Base-by-base conservation (phyloP, 352 stramenopile genomes). In the Globisporangium uncinulatum region DNA sequence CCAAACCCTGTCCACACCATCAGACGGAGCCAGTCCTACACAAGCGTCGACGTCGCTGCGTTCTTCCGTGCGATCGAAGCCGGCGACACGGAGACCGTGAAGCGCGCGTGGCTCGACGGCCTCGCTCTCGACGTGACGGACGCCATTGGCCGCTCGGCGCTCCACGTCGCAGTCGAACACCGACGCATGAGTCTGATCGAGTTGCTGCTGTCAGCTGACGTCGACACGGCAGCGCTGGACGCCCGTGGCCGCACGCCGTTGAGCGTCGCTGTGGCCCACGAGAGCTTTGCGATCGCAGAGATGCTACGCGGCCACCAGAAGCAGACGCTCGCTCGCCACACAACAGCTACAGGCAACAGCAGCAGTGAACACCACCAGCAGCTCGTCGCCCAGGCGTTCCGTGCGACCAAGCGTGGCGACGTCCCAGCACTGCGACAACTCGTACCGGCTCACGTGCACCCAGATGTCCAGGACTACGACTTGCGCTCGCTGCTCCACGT, bases 131-230 rank as follows among this genome's bases (percentile, higher is more conserved):
- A 93, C 58, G 65, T 74, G 14, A 67, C 69, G 5, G 80, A 93
- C 63, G 61, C 65, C 0, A 21, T 54, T 0, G 79, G 83, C 21
- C 71, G 79, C 6, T 88, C 83, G 9, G 83, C 83, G 51, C 69
- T 93, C n/a, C 83, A 93, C 54, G 70, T 91, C 9, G 83, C 83
- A 0, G 81, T 91, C 10, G 83, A 92, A 51, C 85, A 79, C 24
- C 70, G 63, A 6, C 79, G 91, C 54, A 34, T 93, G 7, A 73
- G 71, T 7, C 76, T 89, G 42, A 85, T 93, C 52, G 83, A 93
- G 63, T 54, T 93, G 29, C 48, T 93, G 51, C 55, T 93, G 10
- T 92, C 81, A 8, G 81, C 83, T 1, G 79, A 79, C n/a, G 81
- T 87, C 3, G 71, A 79, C 9, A 79, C 66, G 11, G 80, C 74